Evolutionary conservation across 169 alveolate species (phyloP).

Genomic region (Plasmodium coatneyi): DNA sequence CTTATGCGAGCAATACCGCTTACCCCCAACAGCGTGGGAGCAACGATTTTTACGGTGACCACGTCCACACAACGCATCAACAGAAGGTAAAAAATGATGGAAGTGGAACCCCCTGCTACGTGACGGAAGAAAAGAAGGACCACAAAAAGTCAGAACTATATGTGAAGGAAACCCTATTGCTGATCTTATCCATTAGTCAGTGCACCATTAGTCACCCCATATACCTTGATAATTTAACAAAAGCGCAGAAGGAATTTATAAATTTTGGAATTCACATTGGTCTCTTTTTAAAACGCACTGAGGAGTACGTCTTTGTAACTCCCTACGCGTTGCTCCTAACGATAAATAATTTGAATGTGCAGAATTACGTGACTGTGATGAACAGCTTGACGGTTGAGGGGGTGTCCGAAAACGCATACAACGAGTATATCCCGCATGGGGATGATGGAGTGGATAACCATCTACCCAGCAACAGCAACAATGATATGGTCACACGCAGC

Average conservation of each 20-base stretch:
- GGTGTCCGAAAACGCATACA: not conserved
- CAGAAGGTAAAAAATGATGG: not conserved
- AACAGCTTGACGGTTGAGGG: conserved; percentile 37
- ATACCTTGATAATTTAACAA: conserved; percentile 76
- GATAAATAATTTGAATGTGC: conserved; percentile 34
- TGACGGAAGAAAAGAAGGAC: conserved; percentile 37
- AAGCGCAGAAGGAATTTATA: conserved; percentile 84
- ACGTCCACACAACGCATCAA: not conserved
- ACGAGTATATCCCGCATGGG: not conserved
- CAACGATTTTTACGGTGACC: not conserved
- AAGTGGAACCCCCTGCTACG: not conserved
- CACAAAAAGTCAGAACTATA: conserved; percentile 50
- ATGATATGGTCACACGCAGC: not conserved
- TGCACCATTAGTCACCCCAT: conserved; percentile 84
- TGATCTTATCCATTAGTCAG: conserved; percentile 83
- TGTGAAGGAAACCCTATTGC: conserved; percentile 80
- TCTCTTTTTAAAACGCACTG: conserved; percentile 74
- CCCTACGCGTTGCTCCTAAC: conserved; percentile 78
- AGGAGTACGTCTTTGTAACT: conserved; percentile 69
- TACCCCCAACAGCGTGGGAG: not conserved
- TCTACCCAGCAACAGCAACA: not conserved
- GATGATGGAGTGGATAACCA: not conserved
- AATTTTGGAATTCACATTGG: conserved; percentile 84
- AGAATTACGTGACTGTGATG: conserved; percentile 28
- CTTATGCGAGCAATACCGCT: not conserved